These are phyloP conservation scores for Abortiporus biennis DNA, from an alignment of 1,284 basidiomycete species.

Conservation along the genomic window DNA sequence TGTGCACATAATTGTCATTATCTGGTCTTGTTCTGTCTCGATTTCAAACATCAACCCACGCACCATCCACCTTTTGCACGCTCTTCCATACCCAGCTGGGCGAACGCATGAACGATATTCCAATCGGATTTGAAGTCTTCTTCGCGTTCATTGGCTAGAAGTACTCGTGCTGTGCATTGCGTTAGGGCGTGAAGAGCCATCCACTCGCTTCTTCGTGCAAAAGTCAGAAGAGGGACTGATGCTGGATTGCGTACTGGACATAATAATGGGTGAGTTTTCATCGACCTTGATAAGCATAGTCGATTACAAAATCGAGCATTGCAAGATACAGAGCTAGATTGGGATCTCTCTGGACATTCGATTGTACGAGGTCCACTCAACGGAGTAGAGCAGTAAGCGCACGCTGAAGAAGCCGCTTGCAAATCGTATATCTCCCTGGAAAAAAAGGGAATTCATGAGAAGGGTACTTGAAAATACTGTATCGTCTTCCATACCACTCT, in stretches of 20 bases:
- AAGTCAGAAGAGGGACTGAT: constrained; percentile 51
- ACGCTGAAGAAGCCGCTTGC: constrained; percentile 49
- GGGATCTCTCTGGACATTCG: too few species aligned
- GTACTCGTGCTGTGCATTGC: constrained; percentile 56
- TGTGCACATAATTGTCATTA: not conserved
- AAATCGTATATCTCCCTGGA: constrained; percentile 70
- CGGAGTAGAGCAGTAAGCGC: constrained; percentile 63
- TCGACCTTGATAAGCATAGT: constrained; percentile 60
- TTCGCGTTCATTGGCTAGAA: constrained; percentile 49
- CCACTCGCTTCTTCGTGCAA: constrained; percentile 56
- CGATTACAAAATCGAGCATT: constrained; percentile 74
- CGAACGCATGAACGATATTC: constrained; percentile 44
- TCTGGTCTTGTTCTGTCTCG: not conserved
- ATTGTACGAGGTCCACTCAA: too few species aligned
- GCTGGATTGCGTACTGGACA: constrained; percentile 74
- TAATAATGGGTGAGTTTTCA: constrained; percentile 63
- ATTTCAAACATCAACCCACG: constrained; percentile 15
- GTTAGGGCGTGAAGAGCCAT: constrained; percentile 72
- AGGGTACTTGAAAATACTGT: not conserved
- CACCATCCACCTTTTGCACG: constrained; percentile 50
- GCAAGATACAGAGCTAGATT: constrained; percentile 38
- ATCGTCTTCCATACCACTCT: constrained; percentile 47
- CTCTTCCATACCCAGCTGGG: constrained; percentile 63
- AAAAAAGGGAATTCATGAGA: not conserved
- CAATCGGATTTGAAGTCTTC: constrained; percentile 41